Evolutionary conservation across 345 rosid genomes (phyloP), one percentile per base, ranked within the genome.

Genomic region (Euphorbia peplus): DNA sequence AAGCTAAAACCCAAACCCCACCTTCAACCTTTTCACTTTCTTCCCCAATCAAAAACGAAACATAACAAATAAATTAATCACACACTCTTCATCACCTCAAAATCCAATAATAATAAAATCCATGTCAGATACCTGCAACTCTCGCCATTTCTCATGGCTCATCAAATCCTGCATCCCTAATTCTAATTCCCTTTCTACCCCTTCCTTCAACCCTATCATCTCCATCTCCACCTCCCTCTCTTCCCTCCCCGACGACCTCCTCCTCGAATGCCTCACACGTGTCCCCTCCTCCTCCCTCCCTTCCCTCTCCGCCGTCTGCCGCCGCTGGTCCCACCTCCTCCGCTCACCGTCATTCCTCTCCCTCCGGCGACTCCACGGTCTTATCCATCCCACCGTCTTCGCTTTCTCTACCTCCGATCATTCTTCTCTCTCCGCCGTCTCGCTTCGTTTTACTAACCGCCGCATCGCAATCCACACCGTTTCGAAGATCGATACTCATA

Each of bases 81-180:
- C n/a, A n/a, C n/a, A n/a, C n/a, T n/a, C n/a, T n/a, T n/a, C n/a
- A n/a, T n/a, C n/a, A n/a, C n/a, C n/a, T n/a, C n/a, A n/a, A n/a
- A n/a, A n/a, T n/a, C n/a, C n/a, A n/a, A n/a, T n/a, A n/a, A n/a
- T n/a, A n/a, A n/a, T n/a, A n/a, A n/a, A 32, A 39, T 50, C 54
- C 66, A 87, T 88, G 98, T 75, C 92, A 39, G 93, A 88, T 63
- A 86, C 70, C 83, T 90, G 96, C 88, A 90, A 84, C 77, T 88
- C 96, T 64, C 91, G 97, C 63, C 95, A 83, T 78, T 90, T 92
- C 83, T 85, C 96, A 75, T 87, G 98, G 91, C 89, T 90, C 8
- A 80, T 90, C 88, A 92, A 90, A 75, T 87, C 98, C 10, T 93
- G 98, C 70, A 78, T 87, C 70, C 93, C 97, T 0, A 87, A 79